phyloP scores from a whole-genome alignment of 2,329 filamentous ascomycete species.

The Cytospora mali region DNA sequence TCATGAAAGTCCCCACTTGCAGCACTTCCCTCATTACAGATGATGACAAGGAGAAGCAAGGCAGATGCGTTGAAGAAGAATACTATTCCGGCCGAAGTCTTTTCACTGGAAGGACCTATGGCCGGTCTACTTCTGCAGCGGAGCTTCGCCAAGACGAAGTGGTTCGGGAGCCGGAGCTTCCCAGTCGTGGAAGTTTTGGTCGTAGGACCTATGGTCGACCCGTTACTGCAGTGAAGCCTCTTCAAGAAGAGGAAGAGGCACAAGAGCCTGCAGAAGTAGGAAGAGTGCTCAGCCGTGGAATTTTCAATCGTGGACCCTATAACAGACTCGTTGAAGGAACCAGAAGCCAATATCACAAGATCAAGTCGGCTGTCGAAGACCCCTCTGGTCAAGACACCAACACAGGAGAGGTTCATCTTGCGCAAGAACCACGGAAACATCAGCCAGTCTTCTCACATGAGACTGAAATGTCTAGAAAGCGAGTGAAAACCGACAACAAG shows the following conservation, averaged over 20 bases:
- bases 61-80: neutral
- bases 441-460: neutral
- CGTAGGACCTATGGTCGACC: neutral
- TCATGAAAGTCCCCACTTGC: slow-evolving; percentile 18
- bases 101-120: neutral
- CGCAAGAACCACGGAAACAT: slow-evolving; percentile 8
- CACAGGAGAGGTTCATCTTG: neutral
- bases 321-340: slow-evolving; percentile 21
- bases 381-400: no score
- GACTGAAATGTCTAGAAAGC: neutral
- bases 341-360: neutral
- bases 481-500: neutral
- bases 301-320: slow-evolving; percentile 17
- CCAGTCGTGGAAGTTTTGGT: neutral
- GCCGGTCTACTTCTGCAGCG: neutral
- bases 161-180: neutral
- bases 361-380: neutral
- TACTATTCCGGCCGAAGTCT: neutral
- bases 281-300: neutral
- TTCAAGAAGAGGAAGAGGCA: neutral
- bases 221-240: neutral
- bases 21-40: neutral
- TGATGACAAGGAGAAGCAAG: neutral
- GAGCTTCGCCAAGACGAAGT: neutral
- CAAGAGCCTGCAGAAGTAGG: neutral